Evolutionary conservation across 2,329 filamentous ascomycete species (phyloP), one percentile per base, ranked within the genome.

Genomic region (Colletotrichum graminicola): DNA sequence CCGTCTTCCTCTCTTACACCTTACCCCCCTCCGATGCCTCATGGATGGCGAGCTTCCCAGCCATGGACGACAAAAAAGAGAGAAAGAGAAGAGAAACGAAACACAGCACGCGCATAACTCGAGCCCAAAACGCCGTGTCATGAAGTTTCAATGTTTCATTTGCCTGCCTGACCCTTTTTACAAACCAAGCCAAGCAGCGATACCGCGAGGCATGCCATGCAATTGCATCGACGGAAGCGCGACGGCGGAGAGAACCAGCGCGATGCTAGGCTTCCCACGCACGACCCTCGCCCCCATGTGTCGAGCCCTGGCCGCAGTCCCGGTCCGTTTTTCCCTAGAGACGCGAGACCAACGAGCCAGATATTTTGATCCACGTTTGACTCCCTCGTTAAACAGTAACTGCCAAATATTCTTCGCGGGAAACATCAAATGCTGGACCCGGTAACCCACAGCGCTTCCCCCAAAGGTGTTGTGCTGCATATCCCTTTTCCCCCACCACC

Each of bases 111-210:
- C 66, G 69, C 59, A 69, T 68, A 69, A 63, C 57, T 72, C 54
- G 54, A 69, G 66, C 60, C 69, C 69, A 69, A 49, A 72, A 72
- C 69, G 69, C 69, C 69, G 59, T 72, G 69, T 72, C 69, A 60
- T 82, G 75, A 82, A 80, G 80, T 81, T 81, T 80, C 79, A 81
- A 83, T 79, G 80, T 84, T 85, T 86, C 83, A 85, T 86, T 86
- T 83, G 84, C 85, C 82, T 81, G 79, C 78, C 83, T 84, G 82
- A 83, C 82, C 81, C 81, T 82, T 57, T 57, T 84, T 83, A 84
- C 81, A 85, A 81, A 80, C 79, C 78, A 79, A 77, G 83, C 84
- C 80, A 83, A 83, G 82, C 82, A 83, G 67, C 54, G 41, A 34
- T 67, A 57, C 61, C 72, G 77, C 75, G 75, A 74, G 75, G 75